phyloP scores from a whole-genome alignment of 306 rosid genomes.

The Astragalus glycyphyllos region DNA sequence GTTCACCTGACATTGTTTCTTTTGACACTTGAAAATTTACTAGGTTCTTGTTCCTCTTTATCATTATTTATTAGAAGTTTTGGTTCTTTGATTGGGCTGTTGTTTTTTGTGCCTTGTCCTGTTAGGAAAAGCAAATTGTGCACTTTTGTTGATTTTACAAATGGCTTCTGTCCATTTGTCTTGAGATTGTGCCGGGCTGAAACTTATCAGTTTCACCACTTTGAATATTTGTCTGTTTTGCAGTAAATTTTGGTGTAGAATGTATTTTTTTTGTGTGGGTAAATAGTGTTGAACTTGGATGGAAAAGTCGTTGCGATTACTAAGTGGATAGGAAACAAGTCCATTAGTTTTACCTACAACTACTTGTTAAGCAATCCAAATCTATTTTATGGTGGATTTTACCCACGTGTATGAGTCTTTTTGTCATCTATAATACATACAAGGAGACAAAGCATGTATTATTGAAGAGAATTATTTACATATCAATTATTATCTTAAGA shows the following conservation, averaged over 20 bases:
- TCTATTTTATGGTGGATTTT: no score
- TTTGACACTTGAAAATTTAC: conserved; percentile 39
- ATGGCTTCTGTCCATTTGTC: conserved; percentile 8
- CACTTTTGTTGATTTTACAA: conserved; percentile 26
- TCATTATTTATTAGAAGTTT: conserved; percentile 38
- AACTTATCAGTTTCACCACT: conserved; percentile 1
- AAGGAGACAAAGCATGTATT: no score
- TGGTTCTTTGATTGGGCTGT: conserved; percentile 37
- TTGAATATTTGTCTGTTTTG: not conserved
- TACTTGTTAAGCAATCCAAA: no score
- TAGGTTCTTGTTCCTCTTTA: conserved; percentile 39
- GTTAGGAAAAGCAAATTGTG: conserved; percentile 24
- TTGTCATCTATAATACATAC: no score
- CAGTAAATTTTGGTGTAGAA: not conserved
- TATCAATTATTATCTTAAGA: no score
- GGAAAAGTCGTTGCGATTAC: not conserved
- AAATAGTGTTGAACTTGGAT: no score
- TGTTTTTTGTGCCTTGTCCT: conserved; percentile 39
- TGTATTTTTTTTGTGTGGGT: not conserved
- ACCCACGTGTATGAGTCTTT: no score
- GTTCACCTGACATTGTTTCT: conserved; percentile 39
- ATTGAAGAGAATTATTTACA: no score
- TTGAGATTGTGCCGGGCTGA: conserved; percentile 29
- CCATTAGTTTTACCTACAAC: no score
- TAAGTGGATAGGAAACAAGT: no score